Evolutionary conservation across 345 rosid species (phyloP).

Genomic region (Eucalyptus sideroxylon): DNA sequence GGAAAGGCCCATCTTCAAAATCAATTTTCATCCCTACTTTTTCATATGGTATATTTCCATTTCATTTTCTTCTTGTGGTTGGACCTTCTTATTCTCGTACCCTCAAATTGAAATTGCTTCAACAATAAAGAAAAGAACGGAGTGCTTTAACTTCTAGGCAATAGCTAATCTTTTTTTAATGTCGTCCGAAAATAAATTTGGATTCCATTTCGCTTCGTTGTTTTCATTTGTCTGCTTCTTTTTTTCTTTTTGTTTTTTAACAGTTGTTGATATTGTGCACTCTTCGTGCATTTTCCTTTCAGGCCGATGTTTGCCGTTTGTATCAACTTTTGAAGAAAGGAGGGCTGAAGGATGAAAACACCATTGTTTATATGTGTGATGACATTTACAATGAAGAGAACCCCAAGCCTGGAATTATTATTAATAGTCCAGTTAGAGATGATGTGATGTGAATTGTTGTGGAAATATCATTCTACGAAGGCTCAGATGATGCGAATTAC

Average conservation of each 20-base stretch:
- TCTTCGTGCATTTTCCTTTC: neutral
- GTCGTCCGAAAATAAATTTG: neutral
- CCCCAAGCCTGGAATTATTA: slow-evolving; percentile 74
- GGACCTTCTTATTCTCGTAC: neutral
- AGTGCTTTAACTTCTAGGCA: neutral
- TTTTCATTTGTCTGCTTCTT: neutral
- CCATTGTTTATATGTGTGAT: slow-evolving; percentile 47
- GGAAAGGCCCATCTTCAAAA: neutral
- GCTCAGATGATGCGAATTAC: too few relatives aligned
- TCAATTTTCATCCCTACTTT: neutral
- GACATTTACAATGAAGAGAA: slow-evolving; percentile 66
- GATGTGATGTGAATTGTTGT: slow-evolving; percentile 18
- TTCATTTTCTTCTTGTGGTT: neutral
- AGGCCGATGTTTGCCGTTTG: slow-evolving; percentile 87
- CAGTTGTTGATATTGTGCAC: neutral
- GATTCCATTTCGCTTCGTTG: neutral
- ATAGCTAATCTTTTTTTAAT: neutral
- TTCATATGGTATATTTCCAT: neutral
- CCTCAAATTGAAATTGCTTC: neutral
- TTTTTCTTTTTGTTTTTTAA: too few relatives aligned
- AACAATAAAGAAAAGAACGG: neutral
- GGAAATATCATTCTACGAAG: too few relatives aligned
- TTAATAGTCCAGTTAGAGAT: slow-evolving; percentile 57
- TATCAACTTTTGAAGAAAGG: slow-evolving; percentile 86
- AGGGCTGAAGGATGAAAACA: slow-evolving; percentile 85